Conservation (phyloP, 2,329 filamentous ascomycete genomes). For the Diaporthe amygdali region DNA sequence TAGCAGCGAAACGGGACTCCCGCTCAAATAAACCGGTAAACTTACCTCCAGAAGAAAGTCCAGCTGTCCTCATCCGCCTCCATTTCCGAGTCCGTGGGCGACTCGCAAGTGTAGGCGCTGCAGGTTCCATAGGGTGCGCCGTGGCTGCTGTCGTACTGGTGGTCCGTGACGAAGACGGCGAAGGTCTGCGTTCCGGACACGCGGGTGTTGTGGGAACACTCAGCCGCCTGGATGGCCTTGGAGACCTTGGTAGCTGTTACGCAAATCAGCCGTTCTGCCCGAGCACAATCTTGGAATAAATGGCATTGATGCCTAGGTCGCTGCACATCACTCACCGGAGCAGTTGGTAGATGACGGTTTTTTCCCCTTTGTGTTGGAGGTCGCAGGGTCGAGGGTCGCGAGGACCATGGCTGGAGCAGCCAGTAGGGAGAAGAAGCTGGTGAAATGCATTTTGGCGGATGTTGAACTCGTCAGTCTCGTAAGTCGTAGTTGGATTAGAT, state of each 20-base stretch:
- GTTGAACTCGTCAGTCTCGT: too few relatives aligned
- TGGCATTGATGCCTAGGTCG: neutral
- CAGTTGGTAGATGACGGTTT: conserved; percentile 36
- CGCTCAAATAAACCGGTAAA: neutral
- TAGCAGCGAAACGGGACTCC: too few relatives aligned
- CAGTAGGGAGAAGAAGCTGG: conserved; percentile 15
- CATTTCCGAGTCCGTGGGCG: conserved; percentile 37
- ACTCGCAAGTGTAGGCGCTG: conserved; percentile 44
- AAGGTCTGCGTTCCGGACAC: conserved; percentile 40
- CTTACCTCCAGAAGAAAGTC: conserved; percentile 46
- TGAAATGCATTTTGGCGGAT: conserved; percentile 19
- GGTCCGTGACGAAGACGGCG: conserved; percentile 45
- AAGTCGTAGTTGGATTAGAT: neutral
- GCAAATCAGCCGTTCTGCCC: neutral
- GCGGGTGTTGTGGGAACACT: conserved; percentile 44
- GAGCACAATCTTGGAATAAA: neutral
- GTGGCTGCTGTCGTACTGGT: conserved; percentile 46
- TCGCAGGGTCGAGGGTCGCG: conserved; percentile 38
- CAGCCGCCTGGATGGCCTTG: conserved; percentile 42
- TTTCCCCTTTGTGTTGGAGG: conserved; percentile 42
- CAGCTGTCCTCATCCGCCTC: conserved; percentile 41
- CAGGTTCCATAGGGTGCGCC: conserved; percentile 55
- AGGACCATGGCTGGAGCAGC: conserved; percentile 20
- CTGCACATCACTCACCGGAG: conserved; percentile 5
- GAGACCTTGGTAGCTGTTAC: conserved; percentile 35